These are phyloP conservation scores for Trypanosoma mega DNA, from an alignment of 208 protist genomes.

Conservation along the genomic window DNA sequence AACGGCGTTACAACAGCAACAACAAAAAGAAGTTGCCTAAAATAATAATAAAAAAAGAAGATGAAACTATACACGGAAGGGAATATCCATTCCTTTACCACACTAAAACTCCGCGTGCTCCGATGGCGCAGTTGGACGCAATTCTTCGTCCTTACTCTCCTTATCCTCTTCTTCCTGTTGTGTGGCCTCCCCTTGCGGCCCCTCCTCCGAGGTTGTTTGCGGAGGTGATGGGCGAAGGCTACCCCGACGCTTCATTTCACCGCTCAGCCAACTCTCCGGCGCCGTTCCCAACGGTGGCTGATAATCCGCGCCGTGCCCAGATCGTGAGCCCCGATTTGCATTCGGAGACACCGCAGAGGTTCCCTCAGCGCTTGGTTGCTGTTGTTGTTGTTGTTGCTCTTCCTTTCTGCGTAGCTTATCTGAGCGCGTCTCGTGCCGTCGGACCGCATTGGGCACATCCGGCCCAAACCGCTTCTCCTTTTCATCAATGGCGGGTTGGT, in stretches of 20 bases:
- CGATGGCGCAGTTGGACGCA: too few species aligned
- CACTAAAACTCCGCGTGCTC: too few species aligned
- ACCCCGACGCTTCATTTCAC: slow-evolving; percentile 5
- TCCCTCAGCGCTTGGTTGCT: slow-evolving; percentile 15
- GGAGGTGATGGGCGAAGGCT: too few species aligned
- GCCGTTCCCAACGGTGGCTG: slow-evolving; percentile 83
- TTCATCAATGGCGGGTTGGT: slow-evolving; percentile 69
- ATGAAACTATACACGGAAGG: too few species aligned
- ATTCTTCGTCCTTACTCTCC: too few species aligned
- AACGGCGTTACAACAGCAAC: too few species aligned
- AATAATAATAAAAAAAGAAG: too few species aligned
- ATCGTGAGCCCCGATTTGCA: slow-evolving; percentile 8
- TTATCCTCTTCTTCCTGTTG: too few species aligned
- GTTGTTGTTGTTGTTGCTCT: slow-evolving; percentile 39
- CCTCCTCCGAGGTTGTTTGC: too few species aligned
- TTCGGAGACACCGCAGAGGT: slow-evolving; percentile 4
- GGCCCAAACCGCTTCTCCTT: slow-evolving; percentile 75
- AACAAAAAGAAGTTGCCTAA: too few species aligned
- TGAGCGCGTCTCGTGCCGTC: slow-evolving; percentile 70
- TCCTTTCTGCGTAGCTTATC: slow-evolving; percentile 71
- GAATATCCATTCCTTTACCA: too few species aligned
- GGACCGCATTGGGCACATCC: slow-evolving; percentile 69
- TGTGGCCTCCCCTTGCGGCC: too few species aligned
- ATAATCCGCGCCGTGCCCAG: slow-evolving; percentile 42
- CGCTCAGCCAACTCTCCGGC: slow-evolving; percentile 44